Conservation (phyloP, 1,284 basidiomycete genomes). For the Ustilago shanxiensis region DNA sequence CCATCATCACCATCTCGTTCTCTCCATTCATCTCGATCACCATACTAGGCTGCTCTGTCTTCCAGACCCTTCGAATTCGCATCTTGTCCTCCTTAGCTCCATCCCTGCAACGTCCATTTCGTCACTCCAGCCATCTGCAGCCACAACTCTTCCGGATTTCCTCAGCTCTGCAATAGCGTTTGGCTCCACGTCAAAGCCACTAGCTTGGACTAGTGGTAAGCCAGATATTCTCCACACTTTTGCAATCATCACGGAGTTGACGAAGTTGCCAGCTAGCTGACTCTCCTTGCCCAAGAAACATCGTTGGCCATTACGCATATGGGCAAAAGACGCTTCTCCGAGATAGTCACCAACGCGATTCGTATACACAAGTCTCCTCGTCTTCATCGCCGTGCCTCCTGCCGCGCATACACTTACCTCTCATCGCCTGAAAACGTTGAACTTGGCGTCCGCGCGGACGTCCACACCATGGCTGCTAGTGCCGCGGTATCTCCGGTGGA, state of each 20-base stretch:
- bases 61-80: neutral
- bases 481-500: constrained; percentile 26
- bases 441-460: constrained; percentile 25
- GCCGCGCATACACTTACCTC: constrained; percentile 7
- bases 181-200: no score
- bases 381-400: constrained; percentile 2
- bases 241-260: neutral
- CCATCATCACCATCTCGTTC: neutral
- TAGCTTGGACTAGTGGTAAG: neutral
- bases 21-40: neutral
- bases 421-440: neutral
- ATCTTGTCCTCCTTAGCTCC: neutral
- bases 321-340: constrained; percentile 44
- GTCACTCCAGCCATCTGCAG: neutral
- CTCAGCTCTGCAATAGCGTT: neutral
- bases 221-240: neutral
- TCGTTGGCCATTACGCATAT: constrained; percentile 17
- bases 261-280: neutral
- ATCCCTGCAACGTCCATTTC: neutral
- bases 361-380: constrained; percentile 19
- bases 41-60: neutral
- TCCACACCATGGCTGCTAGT: constrained; percentile 35
- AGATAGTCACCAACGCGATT: constrained; percentile 25
- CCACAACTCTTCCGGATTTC: neutral
- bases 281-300: neutral